phyloP scores from a whole-genome alignment of 306 rosid genomes.

The Rosa rugosa region DNA sequence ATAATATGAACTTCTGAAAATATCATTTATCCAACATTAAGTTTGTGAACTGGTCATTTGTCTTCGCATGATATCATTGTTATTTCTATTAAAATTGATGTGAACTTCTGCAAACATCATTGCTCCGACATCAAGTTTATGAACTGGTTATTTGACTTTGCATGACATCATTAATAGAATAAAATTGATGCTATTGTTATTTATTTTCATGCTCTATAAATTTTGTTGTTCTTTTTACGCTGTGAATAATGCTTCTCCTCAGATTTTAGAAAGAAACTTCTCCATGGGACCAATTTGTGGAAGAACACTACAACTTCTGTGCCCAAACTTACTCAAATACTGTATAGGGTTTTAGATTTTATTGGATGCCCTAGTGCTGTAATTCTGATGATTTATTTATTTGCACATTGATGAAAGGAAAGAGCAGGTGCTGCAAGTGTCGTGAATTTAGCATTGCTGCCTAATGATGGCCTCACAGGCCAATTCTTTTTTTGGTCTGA shows the following conservation, averaged over 20 bases:
- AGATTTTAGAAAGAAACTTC: no score
- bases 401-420: no score
- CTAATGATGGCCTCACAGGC: conserved; percentile 48
- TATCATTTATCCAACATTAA: neutral
- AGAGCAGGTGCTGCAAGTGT: conserved; percentile 40
- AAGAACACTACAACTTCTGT: no score
- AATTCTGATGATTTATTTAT: no score
- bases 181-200: neutral
- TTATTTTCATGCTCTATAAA: neutral
- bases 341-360: no score
- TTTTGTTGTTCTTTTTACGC: no score
- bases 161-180: neutral
- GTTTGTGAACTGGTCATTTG: neutral
- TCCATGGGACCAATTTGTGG: neutral
- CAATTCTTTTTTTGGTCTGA: conserved; percentile 25
- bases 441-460: conserved; percentile 52
- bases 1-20: neutral
- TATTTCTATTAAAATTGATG: neutral
- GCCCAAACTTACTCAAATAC: no score
- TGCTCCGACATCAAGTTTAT: neutral
- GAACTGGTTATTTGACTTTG: neutral
- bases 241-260: no score
- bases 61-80: neutral
- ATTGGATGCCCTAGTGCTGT: no score
- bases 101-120: neutral